phyloP scores from a whole-genome alignment of 176 grass and related monocot species.

The Carex myosuroides region DNA sequence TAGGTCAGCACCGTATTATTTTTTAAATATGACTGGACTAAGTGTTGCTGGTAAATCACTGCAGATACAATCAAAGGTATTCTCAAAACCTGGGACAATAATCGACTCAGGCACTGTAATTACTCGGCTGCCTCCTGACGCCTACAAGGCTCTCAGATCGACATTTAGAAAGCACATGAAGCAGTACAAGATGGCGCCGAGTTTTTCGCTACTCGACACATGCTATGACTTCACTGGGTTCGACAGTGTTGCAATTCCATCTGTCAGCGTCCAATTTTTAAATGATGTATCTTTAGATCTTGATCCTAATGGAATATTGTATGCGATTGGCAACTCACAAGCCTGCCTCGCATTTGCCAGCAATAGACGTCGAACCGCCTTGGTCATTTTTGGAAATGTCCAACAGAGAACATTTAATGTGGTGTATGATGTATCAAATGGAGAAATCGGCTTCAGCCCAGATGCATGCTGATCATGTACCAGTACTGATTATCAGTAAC shows the following conservation, averaged over 20 bases:
- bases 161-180: conserved; percentile 31
- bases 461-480: conserved; percentile 15
- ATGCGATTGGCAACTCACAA: neutral
- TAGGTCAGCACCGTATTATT: conserved; percentile 13
- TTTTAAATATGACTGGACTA: conserved; percentile 14
- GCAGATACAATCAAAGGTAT: neutral
- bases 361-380: neutral
- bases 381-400: conserved; percentile 34
- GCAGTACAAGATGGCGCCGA: conserved; percentile 10
- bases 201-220: conserved; percentile 4
- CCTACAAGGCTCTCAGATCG: conserved; percentile 24
- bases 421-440: conserved; percentile 26
- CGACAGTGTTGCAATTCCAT: conserved; percentile 1
- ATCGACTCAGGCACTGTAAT: conserved; percentile 47
- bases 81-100: neutral
- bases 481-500: neutral
- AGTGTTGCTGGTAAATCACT: conserved; percentile 18
- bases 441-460: conserved; percentile 24
- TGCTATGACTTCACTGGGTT: conserved; percentile 40
- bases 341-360: conserved; percentile 31
- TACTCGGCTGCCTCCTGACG: conserved; percentile 25
- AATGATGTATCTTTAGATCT: conserved; percentile 20
- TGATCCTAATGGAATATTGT: neutral
- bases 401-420: conserved; percentile 35
- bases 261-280: conserved; percentile 23